Evolutionary conservation across 2,329 filamentous ascomycete species (phyloP), one percentile per base, ranked within the genome.

Genomic region (Ustulina deusta): DNA sequence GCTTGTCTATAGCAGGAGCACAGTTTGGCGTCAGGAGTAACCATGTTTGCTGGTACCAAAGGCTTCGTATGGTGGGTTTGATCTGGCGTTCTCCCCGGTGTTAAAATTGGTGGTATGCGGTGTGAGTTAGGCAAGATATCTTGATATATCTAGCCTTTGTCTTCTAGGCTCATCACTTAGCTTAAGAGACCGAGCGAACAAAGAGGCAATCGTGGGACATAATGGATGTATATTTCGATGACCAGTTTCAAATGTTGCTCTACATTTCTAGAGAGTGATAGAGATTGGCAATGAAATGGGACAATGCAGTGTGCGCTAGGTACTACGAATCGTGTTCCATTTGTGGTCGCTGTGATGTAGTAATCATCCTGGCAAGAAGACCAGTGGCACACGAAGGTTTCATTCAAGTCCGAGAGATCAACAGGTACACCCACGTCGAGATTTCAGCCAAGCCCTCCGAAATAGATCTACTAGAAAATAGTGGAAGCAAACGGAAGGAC

Each of bases 21-120:
- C 40, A 56, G 68, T 52, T 65, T 34, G 68, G 68, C 64, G 68
- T 62, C 27, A 29, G 68, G 68, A 58, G 68, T 65, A 17, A 61
- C 17, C 22, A 52, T 56, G 40, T 34, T 61, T 55, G 57, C 66
- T 55, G 2, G n/a, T 55, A 11, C 25, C 10, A 25, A 58, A 54
- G 57, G 51, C 13, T 57, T 40, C 34, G 15, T 42, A 38, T 32
- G 54, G 22, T 6, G 17, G 46, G 34, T 42, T 46, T 22, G 17
- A 2, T 52, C 11, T 27, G 36, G 57, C 56, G 40, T 55, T 61
- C 20, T n/a, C 4, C n/a, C 27, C 22, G 22, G 38, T 20, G 29
- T 38, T 52, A 40, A 32, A 58, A 32, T 34, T 38, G 22, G 15
- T 20, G 32, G 22, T 32, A 61, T 42, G 20, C n/a, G 13, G 49